These are phyloP conservation scores for Bipolaris sorokiniana DNA, from an alignment of 2,329 filamentous ascomycete genomes.

Conservation along the genomic window DNA sequence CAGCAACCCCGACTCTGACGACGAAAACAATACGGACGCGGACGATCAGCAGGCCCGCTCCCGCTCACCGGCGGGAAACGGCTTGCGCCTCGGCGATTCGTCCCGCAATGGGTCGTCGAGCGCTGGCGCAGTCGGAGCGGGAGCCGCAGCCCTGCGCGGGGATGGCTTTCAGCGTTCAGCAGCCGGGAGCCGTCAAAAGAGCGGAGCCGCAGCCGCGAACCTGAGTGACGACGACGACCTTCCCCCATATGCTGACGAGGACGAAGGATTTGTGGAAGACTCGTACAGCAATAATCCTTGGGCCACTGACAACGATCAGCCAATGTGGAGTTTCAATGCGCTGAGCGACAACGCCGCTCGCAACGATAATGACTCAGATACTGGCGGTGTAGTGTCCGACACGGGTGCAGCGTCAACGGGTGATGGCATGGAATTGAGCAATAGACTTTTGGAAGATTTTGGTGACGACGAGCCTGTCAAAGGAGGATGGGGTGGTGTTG, in stretches of 20 bases:
- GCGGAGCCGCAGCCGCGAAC: constrained; percentile 44
- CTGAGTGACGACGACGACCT: constrained; percentile 32
- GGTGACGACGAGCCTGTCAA: constrained; percentile 9
- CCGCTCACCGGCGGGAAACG: constrained; percentile 74
- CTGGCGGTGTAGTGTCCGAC: constrained; percentile 9
- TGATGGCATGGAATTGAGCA: constrained; percentile 4
- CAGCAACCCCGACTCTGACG: constrained; percentile 52
- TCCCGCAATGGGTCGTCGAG: constrained; percentile 91
- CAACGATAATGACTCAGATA: constrained; percentile 23
- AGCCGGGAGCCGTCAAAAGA: constrained; percentile 44
- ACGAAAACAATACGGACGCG: constrained; percentile 45
- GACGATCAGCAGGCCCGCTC: constrained; percentile 40
- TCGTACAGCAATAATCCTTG: constrained; percentile 9
- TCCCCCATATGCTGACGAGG: constrained; percentile 31
- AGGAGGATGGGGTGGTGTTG: constrained; percentile 5
- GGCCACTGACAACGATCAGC: constrained; percentile 14
- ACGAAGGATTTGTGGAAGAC: constrained; percentile 23
- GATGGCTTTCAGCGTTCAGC: constrained; percentile 43
- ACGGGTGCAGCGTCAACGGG: constrained; percentile 9
- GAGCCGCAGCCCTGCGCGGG: constrained; percentile 49
- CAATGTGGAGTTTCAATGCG: constrained; percentile 33
- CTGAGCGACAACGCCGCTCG: constrained; percentile 11
- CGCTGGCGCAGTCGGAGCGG: constrained; percentile 81
- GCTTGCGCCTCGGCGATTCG: constrained; percentile 83
- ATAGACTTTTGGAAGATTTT: constrained; percentile 15